Base-by-base conservation (phyloP, 495 filamentous ascomycete species). In the Bacidia gigantensis region DNA sequence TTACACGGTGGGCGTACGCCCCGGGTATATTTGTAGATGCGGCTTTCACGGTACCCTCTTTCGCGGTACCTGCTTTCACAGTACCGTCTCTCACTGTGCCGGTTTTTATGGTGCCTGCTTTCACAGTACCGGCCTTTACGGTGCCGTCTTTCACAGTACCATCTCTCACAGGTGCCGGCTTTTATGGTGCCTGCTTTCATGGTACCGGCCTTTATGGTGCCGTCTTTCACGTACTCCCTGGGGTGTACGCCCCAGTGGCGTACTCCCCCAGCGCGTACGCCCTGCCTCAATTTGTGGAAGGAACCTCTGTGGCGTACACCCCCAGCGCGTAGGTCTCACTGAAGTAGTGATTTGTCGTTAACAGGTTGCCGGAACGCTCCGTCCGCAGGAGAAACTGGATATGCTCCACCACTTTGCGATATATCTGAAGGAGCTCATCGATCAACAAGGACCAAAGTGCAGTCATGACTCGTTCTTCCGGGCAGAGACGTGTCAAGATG, bases 401-500 rank as follows among this genome's bases (percentile, higher is more conserved):
- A 20, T 77, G 65, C 0, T 64, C 51, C 18, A 73, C 59, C 0
- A 71, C 71, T 12, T 32, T 46, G 17, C 49, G 53, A 52, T 80
- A 80, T 12, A 59, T 65, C 0, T 57, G 43, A 9, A 62, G 51
- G 1, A 80, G 56, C 1, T 65, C 47, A 3, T 77, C 70, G 1
- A 70, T 59, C 2, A 82, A 54, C 0, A 67, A 48, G 0, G 59
- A 57, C 60, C 67, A 61, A 0, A 82, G 44, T 3, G 67, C 62
- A 2, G 60, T 56, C 11, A 58, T 61, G 1, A 79, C 64, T 0
- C 57, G 58, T 12, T 55, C 32, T 42, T 79, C 67, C 2, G 54
- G 53, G 42, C 70, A 75, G 3, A 69, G 52, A 9, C 47, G 21
- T 1, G 53, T 22, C 17, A 81, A 50, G 0, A 68, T 53, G 18